Evolutionary conservation across 208 protist species (phyloP).

Genomic region (Crithidia expoeki): DNA sequence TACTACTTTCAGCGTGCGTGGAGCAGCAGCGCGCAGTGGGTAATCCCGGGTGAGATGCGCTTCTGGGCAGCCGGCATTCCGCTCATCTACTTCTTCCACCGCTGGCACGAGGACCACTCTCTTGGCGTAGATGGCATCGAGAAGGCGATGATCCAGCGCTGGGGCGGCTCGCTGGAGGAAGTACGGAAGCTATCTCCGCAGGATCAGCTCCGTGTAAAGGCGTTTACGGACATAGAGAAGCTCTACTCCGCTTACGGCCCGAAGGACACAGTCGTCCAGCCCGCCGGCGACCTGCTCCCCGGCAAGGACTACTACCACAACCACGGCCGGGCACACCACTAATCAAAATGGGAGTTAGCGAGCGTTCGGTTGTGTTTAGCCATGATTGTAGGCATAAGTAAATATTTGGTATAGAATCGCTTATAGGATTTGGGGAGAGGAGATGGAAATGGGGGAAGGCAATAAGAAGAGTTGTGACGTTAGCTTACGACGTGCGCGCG

Average conservation of each 20-base stretch:
- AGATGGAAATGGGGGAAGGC: neutral
- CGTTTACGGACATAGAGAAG: slow-evolving; percentile 84
- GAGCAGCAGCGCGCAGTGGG: slow-evolving; percentile 73
- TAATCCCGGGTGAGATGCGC: slow-evolving; percentile 80
- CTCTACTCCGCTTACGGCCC: slow-evolving; percentile 85
- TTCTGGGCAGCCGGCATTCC: slow-evolving; percentile 71
- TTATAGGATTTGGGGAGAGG: slow-evolving; percentile 9
- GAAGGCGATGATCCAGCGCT: slow-evolving; percentile 87
- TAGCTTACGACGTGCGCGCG: too few species aligned
- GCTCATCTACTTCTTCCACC: slow-evolving; percentile 84
- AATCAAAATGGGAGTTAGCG: neutral
- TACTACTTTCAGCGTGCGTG: slow-evolving; percentile 87
- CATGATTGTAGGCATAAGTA: neutral
- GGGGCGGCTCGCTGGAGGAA: slow-evolving; percentile 83
- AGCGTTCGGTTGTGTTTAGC: neutral
- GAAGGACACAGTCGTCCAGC: slow-evolving; percentile 84
- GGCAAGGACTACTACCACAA: slow-evolving; percentile 83
- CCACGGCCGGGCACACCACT: slow-evolving; percentile 35
- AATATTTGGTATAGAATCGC: slow-evolving; percentile 8
- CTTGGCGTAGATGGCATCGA: slow-evolving; percentile 73
- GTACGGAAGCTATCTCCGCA: slow-evolving; percentile 80
- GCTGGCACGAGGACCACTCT: slow-evolving; percentile 86
- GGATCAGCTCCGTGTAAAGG: slow-evolving; percentile 84
- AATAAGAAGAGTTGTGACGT: neutral
- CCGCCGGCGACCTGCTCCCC: slow-evolving; percentile 67